A percentile compares a stretch with the other conserved stretches of the same genome.
phyloP scores from a whole-genome alignment of 2,329 filamentous ascomycete species.

The Amauroascus verrucosus region DNA sequence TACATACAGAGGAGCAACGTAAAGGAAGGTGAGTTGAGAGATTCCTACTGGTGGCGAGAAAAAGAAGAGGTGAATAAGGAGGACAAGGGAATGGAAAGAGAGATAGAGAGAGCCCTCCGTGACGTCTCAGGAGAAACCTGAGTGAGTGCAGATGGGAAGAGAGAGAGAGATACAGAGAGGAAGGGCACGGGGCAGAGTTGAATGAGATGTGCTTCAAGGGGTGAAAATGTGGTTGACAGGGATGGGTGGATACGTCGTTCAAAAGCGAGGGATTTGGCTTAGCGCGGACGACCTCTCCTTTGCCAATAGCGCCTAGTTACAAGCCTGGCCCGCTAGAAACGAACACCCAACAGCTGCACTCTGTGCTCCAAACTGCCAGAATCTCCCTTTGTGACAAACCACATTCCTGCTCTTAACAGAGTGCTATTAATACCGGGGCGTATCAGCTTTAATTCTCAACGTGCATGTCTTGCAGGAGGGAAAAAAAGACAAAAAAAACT shows the following conservation, averaged over 20 bases:
- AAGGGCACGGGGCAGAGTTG: not conserved
- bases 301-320: not conserved
- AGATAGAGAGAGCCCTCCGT: not conserved
- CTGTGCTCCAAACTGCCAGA: too few species aligned
- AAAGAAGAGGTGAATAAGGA: too few species aligned
- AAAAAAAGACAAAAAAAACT: too few species aligned
- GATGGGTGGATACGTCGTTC: slow-evolving; percentile 6
- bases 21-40: too few species aligned
- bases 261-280: slow-evolving; percentile 8
- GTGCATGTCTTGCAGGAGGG: slow-evolving; percentile 1
- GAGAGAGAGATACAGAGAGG: not conserved
- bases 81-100: not conserved
- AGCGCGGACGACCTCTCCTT: not conserved
- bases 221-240: slow-evolving; percentile 8
- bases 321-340: not conserved
- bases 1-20: not conserved
- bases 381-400: too few species aligned
- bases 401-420: not conserved
- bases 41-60: too few species aligned
- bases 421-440: not conserved
- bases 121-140: not conserved
- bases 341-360: not conserved
- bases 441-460: not conserved
- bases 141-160: not conserved
- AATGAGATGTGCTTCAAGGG: slow-evolving; percentile 10